Evolutionary conservation across 345 rosid species (phyloP).

Genomic region (Laguncularia racemosa): DNA sequence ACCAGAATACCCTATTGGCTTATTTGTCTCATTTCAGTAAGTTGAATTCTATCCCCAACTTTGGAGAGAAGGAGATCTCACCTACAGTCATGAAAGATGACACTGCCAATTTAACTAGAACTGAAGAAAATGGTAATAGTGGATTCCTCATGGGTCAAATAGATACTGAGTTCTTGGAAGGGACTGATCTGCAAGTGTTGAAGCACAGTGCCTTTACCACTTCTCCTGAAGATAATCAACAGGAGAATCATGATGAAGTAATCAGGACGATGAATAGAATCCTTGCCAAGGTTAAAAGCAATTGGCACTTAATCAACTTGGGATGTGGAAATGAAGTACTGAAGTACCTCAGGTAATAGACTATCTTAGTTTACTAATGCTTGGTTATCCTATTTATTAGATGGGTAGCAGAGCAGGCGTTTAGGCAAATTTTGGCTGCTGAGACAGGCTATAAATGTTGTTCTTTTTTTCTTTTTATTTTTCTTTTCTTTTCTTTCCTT

Average conservation of each 20-base stretch:
- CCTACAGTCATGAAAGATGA: slow-evolving; percentile 20
- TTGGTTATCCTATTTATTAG: neutral
- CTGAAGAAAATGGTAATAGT: slow-evolving; percentile 7
- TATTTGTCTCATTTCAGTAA: slow-evolving; percentile 57
- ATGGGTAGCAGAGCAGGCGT: neutral
- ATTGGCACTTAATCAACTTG: slow-evolving; percentile 61
- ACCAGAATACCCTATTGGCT: slow-evolving; percentile 52
- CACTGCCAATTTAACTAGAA: slow-evolving; percentile 4
- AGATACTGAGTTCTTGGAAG: slow-evolving; percentile 17
- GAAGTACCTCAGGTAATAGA: slow-evolving; percentile 44
- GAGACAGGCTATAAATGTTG: no score
- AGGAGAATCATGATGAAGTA: slow-evolving; percentile 24
- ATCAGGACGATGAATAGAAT: slow-evolving; percentile 31
- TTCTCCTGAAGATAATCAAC: slow-evolving; percentile 15
- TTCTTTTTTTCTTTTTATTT: no score
- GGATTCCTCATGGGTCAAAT: slow-evolving; percentile 15
- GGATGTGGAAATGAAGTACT: slow-evolving; percentile 41
- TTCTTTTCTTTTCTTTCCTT: no score
- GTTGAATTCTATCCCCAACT: slow-evolving; percentile 24
- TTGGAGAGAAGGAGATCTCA: slow-evolving; percentile 16
- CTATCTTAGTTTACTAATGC: slow-evolving; percentile 1
- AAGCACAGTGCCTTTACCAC: slow-evolving; percentile 14
- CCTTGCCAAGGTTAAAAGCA: slow-evolving; percentile 35
- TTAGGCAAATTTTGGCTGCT: neutral
- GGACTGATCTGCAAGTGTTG: slow-evolving; percentile 9